Conservation (phyloP, 2,329 filamentous ascomycete species). For the Fusarium pseudonygamai region DNA sequence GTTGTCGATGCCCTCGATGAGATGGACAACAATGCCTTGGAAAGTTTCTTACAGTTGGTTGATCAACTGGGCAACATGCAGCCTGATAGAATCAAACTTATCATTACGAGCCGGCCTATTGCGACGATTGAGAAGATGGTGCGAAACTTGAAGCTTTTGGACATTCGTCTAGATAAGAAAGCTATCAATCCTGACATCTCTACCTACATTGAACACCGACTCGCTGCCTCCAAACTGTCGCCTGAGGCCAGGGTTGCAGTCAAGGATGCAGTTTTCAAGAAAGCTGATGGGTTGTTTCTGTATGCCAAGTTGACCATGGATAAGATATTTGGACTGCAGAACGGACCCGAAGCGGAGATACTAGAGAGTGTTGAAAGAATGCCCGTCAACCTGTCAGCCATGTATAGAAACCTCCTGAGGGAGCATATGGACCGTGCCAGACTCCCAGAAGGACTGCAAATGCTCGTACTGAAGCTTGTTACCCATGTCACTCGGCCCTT, state of each 20-base stretch:
- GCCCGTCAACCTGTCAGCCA: constrained; percentile 7
- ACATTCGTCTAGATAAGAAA: constrained; percentile 50
- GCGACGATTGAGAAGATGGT: constrained; percentile 40
- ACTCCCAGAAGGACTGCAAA: background rate
- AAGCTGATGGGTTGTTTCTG: constrained; percentile 26
- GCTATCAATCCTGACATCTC: constrained; percentile 53
- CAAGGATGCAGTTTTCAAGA: background rate
- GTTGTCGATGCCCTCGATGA: constrained; percentile 59
- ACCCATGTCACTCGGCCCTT: constrained; percentile 24
- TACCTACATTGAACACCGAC: constrained; percentile 45
- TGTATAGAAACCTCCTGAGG: constrained; percentile 13
- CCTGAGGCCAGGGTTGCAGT: constrained; percentile 13
- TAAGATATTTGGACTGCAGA: background rate
- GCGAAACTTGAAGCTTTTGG: background rate
- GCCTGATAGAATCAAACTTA: constrained; percentile 50
- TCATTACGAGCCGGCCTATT: constrained; percentile 56
- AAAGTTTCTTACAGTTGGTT: constrained; percentile 47
- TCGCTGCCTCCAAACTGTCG: constrained; percentile 26
- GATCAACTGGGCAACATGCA: constrained; percentile 45
- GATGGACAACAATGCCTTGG: constrained; percentile 51
- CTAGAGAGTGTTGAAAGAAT: background rate
- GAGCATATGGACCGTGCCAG: constrained; percentile 17
- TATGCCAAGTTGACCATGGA: constrained; percentile 35
- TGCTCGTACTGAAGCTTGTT: constrained; percentile 12
- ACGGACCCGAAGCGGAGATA: background rate